phyloP scores from a whole-genome alignment of 495 filamentous ascomycete genomes.

The Daldinia vernicosa region DNA sequence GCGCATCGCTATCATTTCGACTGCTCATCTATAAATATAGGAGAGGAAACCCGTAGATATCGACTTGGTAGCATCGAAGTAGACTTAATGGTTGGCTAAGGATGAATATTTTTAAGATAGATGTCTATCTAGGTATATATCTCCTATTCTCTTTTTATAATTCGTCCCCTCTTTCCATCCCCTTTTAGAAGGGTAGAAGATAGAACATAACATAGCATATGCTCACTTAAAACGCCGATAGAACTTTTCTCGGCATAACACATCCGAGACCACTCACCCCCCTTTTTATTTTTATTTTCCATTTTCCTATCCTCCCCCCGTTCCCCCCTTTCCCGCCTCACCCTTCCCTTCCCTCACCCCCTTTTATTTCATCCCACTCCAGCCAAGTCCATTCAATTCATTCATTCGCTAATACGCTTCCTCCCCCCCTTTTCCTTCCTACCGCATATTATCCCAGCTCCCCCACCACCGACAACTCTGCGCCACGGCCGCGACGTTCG shows the following conservation, averaged over 20 bases:
- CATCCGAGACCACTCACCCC: not conserved
- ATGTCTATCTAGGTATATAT: too few species aligned
- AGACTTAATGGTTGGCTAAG: too few species aligned
- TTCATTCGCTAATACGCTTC: not conserved
- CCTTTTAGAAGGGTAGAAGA: not conserved
- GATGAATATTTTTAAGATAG: not conserved
- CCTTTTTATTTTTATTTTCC: too few species aligned
- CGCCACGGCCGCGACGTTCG: constrained; percentile 51
- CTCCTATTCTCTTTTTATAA: constrained; percentile 3
- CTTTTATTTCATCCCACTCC: not conserved
- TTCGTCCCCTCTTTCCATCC: not conserved
- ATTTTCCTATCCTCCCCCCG: not conserved
- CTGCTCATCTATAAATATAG: too few species aligned
- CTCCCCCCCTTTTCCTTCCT: not conserved
- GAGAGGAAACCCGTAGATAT: too few species aligned
- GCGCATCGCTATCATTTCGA: too few species aligned
- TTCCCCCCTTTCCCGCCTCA: constrained; percentile 3
- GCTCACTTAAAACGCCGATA: not conserved
- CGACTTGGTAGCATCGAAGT: too few species aligned
- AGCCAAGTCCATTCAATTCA: not conserved
- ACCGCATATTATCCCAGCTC: constrained; percentile 60
- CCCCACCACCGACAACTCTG: constrained; percentile 62
- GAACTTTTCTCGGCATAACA: not conserved
- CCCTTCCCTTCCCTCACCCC: not conserved
- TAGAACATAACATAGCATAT: not conserved